phyloP scores from a whole-genome alignment of 495 filamentous ascomycete species.

The Podospora appendiculata region DNA sequence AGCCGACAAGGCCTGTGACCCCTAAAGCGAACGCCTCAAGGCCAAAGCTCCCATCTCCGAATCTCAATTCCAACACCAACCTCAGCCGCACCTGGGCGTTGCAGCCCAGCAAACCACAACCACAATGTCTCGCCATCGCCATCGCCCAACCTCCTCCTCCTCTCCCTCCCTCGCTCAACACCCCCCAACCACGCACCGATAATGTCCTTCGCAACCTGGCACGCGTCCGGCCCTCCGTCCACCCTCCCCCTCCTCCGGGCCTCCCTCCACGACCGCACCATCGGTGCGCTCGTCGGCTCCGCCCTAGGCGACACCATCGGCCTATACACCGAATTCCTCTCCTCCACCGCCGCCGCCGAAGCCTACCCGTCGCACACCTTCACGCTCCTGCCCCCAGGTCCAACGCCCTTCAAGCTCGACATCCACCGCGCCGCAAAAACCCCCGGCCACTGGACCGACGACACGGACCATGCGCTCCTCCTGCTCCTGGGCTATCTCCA shows the following conservation, averaged over 20 bases:
- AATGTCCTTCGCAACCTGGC: too few species aligned
- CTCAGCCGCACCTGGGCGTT: not conserved
- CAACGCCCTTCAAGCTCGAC: slow-evolving; percentile 30
- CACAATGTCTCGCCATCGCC: not conserved
- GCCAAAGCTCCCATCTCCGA: not conserved
- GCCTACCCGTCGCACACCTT: slow-evolving; percentile 28
- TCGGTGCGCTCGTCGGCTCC: slow-evolving; percentile 34
- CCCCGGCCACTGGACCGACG: slow-evolving; percentile 40
- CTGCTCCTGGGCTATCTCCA: slow-evolving; percentile 37
- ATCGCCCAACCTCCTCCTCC: not conserved
- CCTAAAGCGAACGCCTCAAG: too few species aligned
- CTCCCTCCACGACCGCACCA: slow-evolving; percentile 25
- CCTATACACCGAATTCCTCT: slow-evolving; percentile 41
- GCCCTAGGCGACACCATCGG: slow-evolving; percentile 43
- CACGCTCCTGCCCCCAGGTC: slow-evolving; percentile 15
- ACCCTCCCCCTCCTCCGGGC: slow-evolving; percentile 10
- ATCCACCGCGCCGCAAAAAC: slow-evolving; percentile 28
- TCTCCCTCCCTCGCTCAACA: not conserved
- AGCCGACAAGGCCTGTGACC: too few species aligned
- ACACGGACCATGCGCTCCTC: slow-evolving; percentile 41
- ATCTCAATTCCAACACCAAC: not conserved
- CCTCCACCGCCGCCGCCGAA: slow-evolving; percentile 12
- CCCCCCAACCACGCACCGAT: too few species aligned
- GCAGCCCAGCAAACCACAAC: not conserved
- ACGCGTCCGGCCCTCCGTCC: not conserved